Evolutionary conservation across 352 stramenopile species (phyloP), one percentile per base, ranked within the genome.

Genomic region (Phytopythium helicoides): DNA sequence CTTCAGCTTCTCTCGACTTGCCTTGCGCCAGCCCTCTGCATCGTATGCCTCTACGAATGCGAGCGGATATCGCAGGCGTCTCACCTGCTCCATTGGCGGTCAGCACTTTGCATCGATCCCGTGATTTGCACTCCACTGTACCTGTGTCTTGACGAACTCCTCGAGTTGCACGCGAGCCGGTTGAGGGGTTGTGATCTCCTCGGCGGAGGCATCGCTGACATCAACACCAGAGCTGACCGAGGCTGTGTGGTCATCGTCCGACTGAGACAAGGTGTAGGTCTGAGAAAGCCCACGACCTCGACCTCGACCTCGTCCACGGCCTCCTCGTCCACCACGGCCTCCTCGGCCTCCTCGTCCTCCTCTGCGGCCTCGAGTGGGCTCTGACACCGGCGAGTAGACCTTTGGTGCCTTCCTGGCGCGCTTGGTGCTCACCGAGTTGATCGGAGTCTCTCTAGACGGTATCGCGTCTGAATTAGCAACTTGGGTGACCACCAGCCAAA

Each of bases 31-130:
- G n/a, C 85, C 85, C 34, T 93, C 76, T 0, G 64, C 64, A 63
- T 91, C 85, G 54, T 95, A 95, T 18, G 82, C 82, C 16, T 95
- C 82, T n/a, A 93, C 33, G 47, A 90, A 95, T n/a, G 79, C 75
- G 46, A 86, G 53, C 10, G 81, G 57, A 40, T 89, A 92, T 3
- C 73, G 62, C 22, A 90, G 52, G 35, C 73, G 66, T 25, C 77
- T 75, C 3, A 81, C 65, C 77, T 88, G 44, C 18, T 52, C 44
- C 25, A 22, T 31, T 45, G 19, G 45, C 39, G 34, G 15, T 19
- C 18, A 44, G 18, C 28, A 38, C 36, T 39, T 16, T 21, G 61
- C 18, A 65, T 40, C 3, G 39, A 35, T 41, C 14, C 19, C n/a
- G n/a, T 33, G 25, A 40, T 39, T 15, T 18, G 0, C 38, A 56